Conservation (phyloP, 164 flowering plant species). For the Magnolia kwangsiensis region DNA sequence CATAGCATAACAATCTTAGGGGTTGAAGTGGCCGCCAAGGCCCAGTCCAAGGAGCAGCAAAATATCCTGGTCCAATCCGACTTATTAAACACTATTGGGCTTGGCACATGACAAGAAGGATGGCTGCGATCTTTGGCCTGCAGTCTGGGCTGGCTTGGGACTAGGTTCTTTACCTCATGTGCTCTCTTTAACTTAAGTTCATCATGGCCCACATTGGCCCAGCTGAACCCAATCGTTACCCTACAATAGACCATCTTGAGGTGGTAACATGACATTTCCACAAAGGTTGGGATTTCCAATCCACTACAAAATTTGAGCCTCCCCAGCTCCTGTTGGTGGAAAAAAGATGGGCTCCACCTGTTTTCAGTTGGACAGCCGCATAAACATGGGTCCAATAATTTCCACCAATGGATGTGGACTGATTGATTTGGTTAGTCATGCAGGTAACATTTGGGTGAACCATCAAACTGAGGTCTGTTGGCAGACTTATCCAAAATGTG, state of each 20-base stretch:
- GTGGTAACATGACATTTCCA: background rate
- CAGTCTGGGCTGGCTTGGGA: background rate
- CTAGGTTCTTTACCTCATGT: background rate
- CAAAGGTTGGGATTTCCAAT: background rate
- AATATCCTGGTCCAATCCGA: too few species aligned
- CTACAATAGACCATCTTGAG: background rate
- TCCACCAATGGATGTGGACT: background rate
- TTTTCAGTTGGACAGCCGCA: background rate
- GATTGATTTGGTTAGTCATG: too few species aligned
- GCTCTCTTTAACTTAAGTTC: background rate
- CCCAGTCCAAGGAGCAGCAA: too few species aligned
- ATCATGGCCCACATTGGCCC: background rate
- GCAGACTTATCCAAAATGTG: too few species aligned
- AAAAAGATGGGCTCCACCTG: background rate
- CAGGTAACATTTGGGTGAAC: too few species aligned
- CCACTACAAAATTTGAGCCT: background rate
- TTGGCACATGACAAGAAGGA: too few species aligned
- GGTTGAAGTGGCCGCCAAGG: too few species aligned
- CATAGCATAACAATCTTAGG: too few species aligned
- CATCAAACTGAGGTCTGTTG: too few species aligned
- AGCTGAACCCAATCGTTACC: background rate
- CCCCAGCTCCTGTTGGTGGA: background rate
- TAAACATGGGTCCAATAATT: background rate
- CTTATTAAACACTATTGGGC: too few species aligned
- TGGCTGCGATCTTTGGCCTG: background rate